Percentiles rank a stretch among this genome's conserved stretches.
Evolutionary conservation across 2,329 filamentous ascomycete species (phyloP).

Genomic region (Ampelomyces quisqualis): DNA sequence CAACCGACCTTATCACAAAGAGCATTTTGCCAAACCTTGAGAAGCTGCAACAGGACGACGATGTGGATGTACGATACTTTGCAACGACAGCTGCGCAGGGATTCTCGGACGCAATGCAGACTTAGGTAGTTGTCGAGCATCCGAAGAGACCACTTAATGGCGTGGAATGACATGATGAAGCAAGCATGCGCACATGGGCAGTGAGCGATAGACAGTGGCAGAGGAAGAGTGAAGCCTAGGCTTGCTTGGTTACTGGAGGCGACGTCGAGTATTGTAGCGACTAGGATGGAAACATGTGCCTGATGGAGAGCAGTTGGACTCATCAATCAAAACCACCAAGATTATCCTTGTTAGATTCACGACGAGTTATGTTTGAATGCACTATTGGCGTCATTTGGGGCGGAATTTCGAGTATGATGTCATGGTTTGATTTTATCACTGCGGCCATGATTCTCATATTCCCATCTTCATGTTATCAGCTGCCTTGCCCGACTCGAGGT

Average conservation of each 20-base stretch:
- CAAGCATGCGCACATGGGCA: slow-evolving; percentile 37
- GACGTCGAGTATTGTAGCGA: slow-evolving; percentile 24
- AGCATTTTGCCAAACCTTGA: slow-evolving; percentile 86
- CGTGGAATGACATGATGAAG: slow-evolving; percentile 26
- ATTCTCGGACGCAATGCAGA: slow-evolving; percentile 46
- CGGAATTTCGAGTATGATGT: too few species aligned
- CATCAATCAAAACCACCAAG: slow-evolving; percentile 27
- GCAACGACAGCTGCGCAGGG: slow-evolving; percentile 79
- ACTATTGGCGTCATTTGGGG: slow-evolving; percentile 14
- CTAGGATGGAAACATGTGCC: slow-evolving; percentile 7
- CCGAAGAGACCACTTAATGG: slow-evolving; percentile 5
- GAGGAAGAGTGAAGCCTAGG: slow-evolving; percentile 15
- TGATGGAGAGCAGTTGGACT: slow-evolving; percentile 24
- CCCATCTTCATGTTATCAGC: too few species aligned
- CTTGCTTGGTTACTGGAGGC: slow-evolving; percentile 15
- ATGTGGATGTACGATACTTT: slow-evolving; percentile 98
- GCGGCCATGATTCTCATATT: too few species aligned
- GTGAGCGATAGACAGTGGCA: slow-evolving; percentile 26
- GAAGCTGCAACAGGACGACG: slow-evolving; percentile 95
- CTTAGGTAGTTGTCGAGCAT: slow-evolving; percentile 29
- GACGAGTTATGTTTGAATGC: slow-evolving; percentile 20
- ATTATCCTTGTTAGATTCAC: slow-evolving; percentile 35
- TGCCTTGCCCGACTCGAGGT: not conserved
- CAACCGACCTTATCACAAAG: slow-evolving; percentile 78
- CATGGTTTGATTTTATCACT: too few species aligned